Percentiles rank a stretch among this genome's conserved stretches.
Evolutionary conservation across 2,329 filamentous ascomycete genomes (phyloP).

Genomic region (Sphaerulina musiva): DNA sequence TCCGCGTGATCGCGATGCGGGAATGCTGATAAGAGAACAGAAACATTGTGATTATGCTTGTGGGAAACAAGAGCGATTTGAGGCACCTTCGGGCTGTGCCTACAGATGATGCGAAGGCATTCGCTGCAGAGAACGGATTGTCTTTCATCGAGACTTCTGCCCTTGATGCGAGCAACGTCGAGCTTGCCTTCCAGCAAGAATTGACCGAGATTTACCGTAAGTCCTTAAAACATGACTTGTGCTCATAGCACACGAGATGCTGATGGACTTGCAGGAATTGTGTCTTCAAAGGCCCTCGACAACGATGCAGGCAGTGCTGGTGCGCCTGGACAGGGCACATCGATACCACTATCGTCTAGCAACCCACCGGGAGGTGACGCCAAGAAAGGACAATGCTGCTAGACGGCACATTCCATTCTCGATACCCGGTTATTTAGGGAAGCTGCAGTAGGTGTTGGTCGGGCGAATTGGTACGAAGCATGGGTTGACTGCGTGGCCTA

Average conservation of each 20-base stretch:
- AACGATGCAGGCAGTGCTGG: slow-evolving; percentile 44
- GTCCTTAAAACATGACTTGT: background rate
- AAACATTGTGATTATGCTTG: slow-evolving; percentile 98
- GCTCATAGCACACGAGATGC: background rate
- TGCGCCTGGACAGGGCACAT: slow-evolving; percentile 61
- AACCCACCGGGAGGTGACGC: slow-evolving; percentile 73
- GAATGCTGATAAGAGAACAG: slow-evolving; percentile 55
- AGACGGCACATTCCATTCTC: slow-evolving; percentile 7
- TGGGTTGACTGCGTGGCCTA: slow-evolving; percentile 6
- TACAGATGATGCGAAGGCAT: slow-evolving; percentile 94
- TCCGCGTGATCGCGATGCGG: background rate
- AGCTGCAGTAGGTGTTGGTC: slow-evolving; percentile 8
- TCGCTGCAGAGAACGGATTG: slow-evolving; percentile 65
- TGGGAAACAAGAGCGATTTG: slow-evolving; percentile 99
- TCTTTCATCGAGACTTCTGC: slow-evolving; percentile 96
- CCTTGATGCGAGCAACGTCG: slow-evolving; percentile 96
- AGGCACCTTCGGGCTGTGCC: slow-evolving; percentile 93
- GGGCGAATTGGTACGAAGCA: slow-evolving; percentile 9
- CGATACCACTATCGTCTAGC: slow-evolving; percentile 76
- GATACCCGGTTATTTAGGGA: slow-evolving; percentile 8
- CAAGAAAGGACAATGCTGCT: slow-evolving; percentile 75
- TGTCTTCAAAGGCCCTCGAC: slow-evolving; percentile 94
- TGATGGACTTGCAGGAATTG: slow-evolving; percentile 55
- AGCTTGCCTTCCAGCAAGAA: slow-evolving; percentile 77
- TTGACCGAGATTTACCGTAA: slow-evolving; percentile 94